Percentiles rank a stretch among this genome's conserved stretches.
Conservation (phyloP, 202 grass and related monocot species). For the Panicum virgatum region DNA sequence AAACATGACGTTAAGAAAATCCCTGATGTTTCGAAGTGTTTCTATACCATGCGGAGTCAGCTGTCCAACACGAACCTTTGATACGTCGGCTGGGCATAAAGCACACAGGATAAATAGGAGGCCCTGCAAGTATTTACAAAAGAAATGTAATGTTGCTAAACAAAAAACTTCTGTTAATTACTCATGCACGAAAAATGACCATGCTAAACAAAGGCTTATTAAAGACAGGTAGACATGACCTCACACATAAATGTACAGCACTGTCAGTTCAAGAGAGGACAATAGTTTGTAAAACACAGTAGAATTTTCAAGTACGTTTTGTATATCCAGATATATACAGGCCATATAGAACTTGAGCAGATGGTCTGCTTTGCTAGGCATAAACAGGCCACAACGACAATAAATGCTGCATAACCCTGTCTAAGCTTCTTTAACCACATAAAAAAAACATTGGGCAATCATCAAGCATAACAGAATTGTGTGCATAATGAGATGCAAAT, state of each 20-base stretch:
- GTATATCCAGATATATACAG: not conserved
- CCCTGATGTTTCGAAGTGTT: conserved; percentile 76
- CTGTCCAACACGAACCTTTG: conserved; percentile 77
- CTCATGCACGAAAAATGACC: not conserved
- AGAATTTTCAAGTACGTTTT: not conserved
- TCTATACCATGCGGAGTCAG: conserved; percentile 80
- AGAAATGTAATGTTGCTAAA: not conserved
- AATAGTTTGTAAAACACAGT: not conserved
- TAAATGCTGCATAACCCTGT: not conserved
- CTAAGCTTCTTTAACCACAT: not conserved
- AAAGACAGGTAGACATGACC: not conserved
- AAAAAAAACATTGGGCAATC: not conserved
- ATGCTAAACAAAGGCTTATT: not conserved
- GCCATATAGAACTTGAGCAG: not conserved
- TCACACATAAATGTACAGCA: not conserved
- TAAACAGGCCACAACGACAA: not conserved
- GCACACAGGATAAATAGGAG: conserved; percentile 85
- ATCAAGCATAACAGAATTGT: not conserved
- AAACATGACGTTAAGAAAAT: conserved; percentile 90
- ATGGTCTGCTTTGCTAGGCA: not conserved
- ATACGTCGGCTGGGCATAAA: conserved; percentile 81
- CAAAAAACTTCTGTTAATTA: not conserved
- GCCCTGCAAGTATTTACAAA: conserved; percentile 60
- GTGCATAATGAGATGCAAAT: not conserved
- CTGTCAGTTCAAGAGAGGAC: not conserved